Base-by-base conservation (phyloP, 2,329 filamentous ascomycete species). In the Verticillium nonalfalfae region DNA sequence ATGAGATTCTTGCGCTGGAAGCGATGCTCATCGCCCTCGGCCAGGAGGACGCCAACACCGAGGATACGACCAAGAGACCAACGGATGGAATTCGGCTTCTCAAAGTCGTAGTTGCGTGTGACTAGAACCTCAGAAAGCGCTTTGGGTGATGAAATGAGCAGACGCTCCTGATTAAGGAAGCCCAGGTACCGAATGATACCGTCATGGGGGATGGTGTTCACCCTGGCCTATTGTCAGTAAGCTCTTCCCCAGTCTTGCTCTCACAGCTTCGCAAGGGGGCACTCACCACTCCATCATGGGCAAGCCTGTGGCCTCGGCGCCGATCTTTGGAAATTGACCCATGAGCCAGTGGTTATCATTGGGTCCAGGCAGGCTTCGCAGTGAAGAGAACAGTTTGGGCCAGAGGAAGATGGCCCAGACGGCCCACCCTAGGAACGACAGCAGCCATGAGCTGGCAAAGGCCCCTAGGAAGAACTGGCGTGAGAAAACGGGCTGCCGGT, bases 21-120 rank as follows among this genome's bases (percentile, higher is more conserved):
- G 76, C 90, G 95, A 74, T 97, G 94, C 69, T 93, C 90, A 13
- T 96, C 90, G n/a, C 93, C 93, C 74, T 97, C 93, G 1, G 91
- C 90, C 11, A 97, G 78, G 40, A 97, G 75, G 14, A 94, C 77
- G 10, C 90, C 90, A 13, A 88, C 76, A 10, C 91, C 89, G 13
- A 94, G 78, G 33, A 93, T 78, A 26, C 85, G 80, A 1, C 82
- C 84, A 4, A 94, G 76, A 1, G 81, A 79, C 54, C 75, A 74
- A 38, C 84, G 77, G 35, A 90, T 67, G 31, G 79, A 69, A 1
- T 67, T 59, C 0, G 89, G 88, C 70, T 91, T 92, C 55, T 80
- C 69, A 66, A 90, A 93, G 50, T 89, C 84, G 71, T 93, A 92
- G 65, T 80, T 86, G 63, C 86, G 88, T 18, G 83, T 85, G 33